phyloP scores from a whole-genome alignment of 2,329 filamentous ascomycete species.

The Alternaria gaisen region DNA sequence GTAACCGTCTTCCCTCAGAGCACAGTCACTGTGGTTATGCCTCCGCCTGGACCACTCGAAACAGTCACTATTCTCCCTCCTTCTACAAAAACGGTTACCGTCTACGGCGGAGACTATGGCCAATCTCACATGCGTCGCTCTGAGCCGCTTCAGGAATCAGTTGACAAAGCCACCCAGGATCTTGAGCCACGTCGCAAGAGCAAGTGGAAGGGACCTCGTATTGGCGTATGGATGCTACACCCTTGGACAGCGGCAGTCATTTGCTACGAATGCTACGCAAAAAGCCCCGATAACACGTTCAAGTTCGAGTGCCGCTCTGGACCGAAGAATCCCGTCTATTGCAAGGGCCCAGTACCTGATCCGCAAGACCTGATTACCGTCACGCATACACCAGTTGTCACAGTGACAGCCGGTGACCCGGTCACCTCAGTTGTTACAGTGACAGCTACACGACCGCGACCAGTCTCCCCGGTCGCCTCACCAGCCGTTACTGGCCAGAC shows the following conservation, averaged over 20 bases:
- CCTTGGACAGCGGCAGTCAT: conserved; percentile 30
- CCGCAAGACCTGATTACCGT: conserved; percentile 5
- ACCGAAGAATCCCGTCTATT: conserved; percentile 9
- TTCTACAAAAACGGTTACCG: not conserved
- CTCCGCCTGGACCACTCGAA: not conserved
- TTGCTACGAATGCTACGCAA: conserved; percentile 40
- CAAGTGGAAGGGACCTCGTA: conserved; percentile 13
- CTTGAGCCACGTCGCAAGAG: conserved; percentile 15
- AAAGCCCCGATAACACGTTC: conserved; percentile 11
- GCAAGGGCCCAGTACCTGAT: conserved; percentile 9
- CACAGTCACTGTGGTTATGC: not conserved
- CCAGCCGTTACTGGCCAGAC: not conserved
- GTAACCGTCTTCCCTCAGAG: not conserved
- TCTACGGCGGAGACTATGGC: not conserved
- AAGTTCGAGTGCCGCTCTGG: conserved; percentile 32
- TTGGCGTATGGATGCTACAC: conserved; percentile 37
- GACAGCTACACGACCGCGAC: not conserved
- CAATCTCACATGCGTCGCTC: not conserved
- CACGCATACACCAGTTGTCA: conserved; percentile 5
- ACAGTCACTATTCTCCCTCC: not conserved
- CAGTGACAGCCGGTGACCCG: not conserved
- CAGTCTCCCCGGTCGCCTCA: not conserved
- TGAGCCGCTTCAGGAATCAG: not conserved
- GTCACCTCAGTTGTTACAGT: conserved; percentile 4
- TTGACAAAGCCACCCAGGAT: not conserved